Conservation (phyloP, 257 asterid species). For the Nicotiana tomentosiformis region DNA sequence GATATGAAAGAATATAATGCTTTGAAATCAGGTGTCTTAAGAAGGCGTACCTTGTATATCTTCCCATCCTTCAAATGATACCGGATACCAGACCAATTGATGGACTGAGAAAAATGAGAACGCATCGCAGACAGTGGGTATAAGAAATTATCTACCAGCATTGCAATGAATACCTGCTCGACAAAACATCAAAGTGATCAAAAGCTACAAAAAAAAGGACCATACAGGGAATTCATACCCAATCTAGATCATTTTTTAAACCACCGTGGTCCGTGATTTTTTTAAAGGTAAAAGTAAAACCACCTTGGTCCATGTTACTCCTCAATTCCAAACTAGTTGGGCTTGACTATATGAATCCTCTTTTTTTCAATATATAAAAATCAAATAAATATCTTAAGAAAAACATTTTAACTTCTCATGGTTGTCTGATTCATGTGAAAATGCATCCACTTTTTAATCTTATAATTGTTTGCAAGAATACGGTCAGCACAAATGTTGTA, state of each 20-base stretch:
- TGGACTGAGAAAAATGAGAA: constrained; percentile 86
- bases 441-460: neutral
- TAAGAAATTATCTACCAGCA: constrained; percentile 90
- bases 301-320: neutral
- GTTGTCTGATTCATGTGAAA: neutral
- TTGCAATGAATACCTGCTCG: constrained; percentile 85
- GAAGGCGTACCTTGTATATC: constrained; percentile 57
- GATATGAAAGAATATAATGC: neutral
- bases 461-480: neutral
- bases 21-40: neutral
- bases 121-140: constrained; percentile 89
- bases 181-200: constrained; percentile 14
- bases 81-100: constrained; percentile 95
- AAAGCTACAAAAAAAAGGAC: neutral
- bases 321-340: neutral
- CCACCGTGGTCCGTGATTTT: neutral
- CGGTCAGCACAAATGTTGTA: neutral
- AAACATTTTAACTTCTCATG: neutral
- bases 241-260: neutral
- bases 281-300: neutral
- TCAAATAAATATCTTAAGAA: neutral
- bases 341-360: neutral
- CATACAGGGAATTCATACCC: neutral
- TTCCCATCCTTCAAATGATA: constrained; percentile 89
- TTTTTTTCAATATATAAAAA: neutral